Evolutionary conservation across 331 rosid species (phyloP).

Genomic region (Arachis monticola): DNA sequence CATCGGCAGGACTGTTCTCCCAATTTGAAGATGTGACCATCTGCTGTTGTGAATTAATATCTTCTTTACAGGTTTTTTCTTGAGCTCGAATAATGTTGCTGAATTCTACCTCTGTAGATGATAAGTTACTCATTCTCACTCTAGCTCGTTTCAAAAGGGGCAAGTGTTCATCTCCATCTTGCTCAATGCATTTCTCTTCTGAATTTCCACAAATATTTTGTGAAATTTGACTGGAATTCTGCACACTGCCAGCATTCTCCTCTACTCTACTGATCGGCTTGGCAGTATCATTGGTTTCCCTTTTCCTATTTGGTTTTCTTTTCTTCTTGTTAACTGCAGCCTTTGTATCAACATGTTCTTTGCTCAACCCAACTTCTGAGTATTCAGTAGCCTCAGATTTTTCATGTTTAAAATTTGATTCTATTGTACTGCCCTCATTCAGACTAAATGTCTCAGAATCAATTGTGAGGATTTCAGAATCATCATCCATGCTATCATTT

Average conservation of each 20-base stretch:
- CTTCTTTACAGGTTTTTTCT: conserved; percentile 58
- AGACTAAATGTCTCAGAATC: conserved; percentile 76
- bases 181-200: conserved; percentile 59
- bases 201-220: conserved; percentile 54
- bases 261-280: conserved; percentile 48
- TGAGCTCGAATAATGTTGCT: conserved; percentile 46
- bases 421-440: conserved; percentile 73
- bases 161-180: conserved; percentile 91
- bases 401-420: conserved; percentile 67
- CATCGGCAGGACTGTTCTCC: conserved; percentile 55
- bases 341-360: conserved; percentile 63
- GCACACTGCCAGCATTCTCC: conserved; percentile 51
- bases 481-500: conserved; percentile 71
- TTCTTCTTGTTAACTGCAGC: conserved; percentile 72
- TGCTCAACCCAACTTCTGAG: conserved; percentile 62
- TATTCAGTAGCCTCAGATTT: conserved; percentile 58
- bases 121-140: conserved; percentile 85
- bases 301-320: conserved; percentile 84
- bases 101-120: conserved; percentile 60
- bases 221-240: conserved; percentile 53
- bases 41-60: conserved; percentile 42
- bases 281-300: conserved; percentile 56
- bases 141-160: conserved; percentile 93
- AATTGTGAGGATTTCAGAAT: conserved; percentile 70
- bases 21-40: conserved; percentile 47